phyloP scores from a whole-genome alignment of 2,329 filamentous ascomycete genomes.

The Diaporthe capsici region DNA sequence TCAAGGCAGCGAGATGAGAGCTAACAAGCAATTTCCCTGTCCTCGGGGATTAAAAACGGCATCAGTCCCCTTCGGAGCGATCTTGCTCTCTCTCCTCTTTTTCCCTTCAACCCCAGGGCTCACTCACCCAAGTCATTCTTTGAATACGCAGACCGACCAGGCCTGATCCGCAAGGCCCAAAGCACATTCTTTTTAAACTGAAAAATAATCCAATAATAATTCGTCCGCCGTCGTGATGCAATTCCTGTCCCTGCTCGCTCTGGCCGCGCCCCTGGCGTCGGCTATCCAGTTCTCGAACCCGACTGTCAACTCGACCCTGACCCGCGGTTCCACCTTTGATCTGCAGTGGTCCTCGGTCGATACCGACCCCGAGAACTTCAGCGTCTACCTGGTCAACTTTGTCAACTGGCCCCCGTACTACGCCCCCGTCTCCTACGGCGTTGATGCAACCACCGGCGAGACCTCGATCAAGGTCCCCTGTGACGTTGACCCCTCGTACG shows the following conservation, averaged over 20 bases:
- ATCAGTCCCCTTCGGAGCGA: slow-evolving; percentile 12
- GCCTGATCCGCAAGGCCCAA: slow-evolving; percentile 10
- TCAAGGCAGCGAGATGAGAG: slow-evolving; percentile 32
- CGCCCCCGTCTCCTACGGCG: slow-evolving; percentile 52
- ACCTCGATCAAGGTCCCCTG: slow-evolving; percentile 56
- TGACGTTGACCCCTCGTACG: slow-evolving; percentile 51
- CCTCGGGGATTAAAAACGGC: slow-evolving; percentile 28
- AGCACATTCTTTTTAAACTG: slow-evolving; percentile 19
- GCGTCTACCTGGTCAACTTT: slow-evolving; percentile 61
- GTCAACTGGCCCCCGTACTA: slow-evolving; percentile 59
- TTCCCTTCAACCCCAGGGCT: slow-evolving; percentile 33
- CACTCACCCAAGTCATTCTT: slow-evolving; percentile 38
- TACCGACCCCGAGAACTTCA: slow-evolving; percentile 56
- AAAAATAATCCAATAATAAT: slow-evolving; percentile 11
- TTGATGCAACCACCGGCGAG: slow-evolving; percentile 51
- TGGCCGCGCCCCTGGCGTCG: slow-evolving; percentile 50
- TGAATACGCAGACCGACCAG: slow-evolving; percentile 19
- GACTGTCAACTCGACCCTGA: slow-evolving; percentile 53
- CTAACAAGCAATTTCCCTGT: slow-evolving; percentile 21
- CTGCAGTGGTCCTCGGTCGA: slow-evolving; percentile 57
- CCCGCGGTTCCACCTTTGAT: slow-evolving; percentile 51
- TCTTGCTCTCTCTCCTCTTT: slow-evolving; percentile 11
- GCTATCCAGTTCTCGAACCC: slow-evolving; percentile 52
- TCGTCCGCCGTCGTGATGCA: slow-evolving; percentile 44
- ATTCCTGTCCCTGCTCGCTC: slow-evolving; percentile 47